A percentile compares a stretch with the other conserved stretches of the same genome.
Conservation (phyloP, 2,329 filamentous ascomycete genomes). For the Colletotrichum brevisporum region DNA sequence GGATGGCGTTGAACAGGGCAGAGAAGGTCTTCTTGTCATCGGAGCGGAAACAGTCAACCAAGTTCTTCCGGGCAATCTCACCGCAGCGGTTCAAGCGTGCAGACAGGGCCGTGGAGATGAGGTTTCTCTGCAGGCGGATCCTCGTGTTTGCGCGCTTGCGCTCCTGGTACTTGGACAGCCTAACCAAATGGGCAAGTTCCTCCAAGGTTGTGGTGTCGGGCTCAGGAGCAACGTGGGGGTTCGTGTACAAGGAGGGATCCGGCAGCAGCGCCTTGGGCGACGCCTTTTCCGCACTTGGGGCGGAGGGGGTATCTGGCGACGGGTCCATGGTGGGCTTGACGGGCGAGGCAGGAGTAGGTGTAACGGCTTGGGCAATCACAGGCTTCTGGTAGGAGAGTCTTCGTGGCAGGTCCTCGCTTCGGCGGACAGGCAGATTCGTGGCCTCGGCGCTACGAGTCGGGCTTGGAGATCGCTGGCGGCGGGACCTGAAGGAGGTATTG, state of each 20-base stretch:
- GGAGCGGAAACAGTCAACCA: conserved; percentile 83
- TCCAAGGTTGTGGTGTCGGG: conserved; percentile 78
- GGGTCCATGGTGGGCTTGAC: conserved; percentile 42
- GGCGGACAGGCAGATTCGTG: conserved; percentile 59
- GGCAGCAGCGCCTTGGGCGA: conserved; percentile 67
- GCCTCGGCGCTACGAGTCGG: conserved; percentile 64
- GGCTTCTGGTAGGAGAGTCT: conserved; percentile 61
- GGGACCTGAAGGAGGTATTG: conserved; percentile 68
- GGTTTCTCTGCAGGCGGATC: conserved; percentile 79
- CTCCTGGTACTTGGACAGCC: conserved; percentile 85
- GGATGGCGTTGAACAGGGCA: conserved; percentile 80
- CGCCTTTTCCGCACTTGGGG: conserved; percentile 56
- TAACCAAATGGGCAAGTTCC: conserved; percentile 83
- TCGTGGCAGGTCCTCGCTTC: conserved; percentile 60
- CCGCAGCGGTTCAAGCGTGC: conserved; percentile 81
- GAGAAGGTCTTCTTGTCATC: conserved; percentile 86
- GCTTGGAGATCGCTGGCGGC: conserved; percentile 68
- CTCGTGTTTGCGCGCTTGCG: conserved; percentile 82
- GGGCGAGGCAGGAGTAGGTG: conserved; percentile 47
- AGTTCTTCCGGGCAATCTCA: conserved; percentile 79
- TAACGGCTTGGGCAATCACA: conserved; percentile 62
- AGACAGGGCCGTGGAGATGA: conserved; percentile 82
- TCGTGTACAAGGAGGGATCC: conserved; percentile 77
- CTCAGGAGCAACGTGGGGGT: conserved; percentile 71
- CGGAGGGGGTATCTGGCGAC: conserved; percentile 47